Evolutionary conservation across 305 asterid species (phyloP), one percentile per base, ranked within the genome.

Genomic region (Fraxinus platypoda): DNA sequence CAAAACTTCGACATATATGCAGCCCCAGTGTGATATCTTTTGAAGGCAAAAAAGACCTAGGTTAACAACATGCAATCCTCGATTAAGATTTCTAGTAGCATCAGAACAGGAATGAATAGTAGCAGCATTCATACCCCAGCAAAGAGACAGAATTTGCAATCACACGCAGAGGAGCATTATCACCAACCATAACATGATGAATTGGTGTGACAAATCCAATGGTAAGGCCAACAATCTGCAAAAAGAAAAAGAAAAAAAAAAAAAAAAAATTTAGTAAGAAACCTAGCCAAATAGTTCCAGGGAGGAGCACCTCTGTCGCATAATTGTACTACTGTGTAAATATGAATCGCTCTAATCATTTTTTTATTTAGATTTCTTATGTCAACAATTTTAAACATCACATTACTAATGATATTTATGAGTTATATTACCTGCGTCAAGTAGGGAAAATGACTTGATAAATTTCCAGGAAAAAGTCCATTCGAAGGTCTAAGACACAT

Each of bases 81-180:
- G 0, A 57, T 2, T 19, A 57, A 57, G 66, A 57, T 57, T 57
- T 12, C 64, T 43, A 49, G 5, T 57, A 19, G 72, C 59, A 84
- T 25, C 59, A 26, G 28, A 34, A 15, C 26, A n/a, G 37, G 25
- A 15, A 37, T 13, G 26, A 3, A 46, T n/a, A 8, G 8, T n/a
- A 68, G 30, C 23, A 81, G 82, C 34, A 81, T 72, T 76, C 77
- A 64, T 86, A 88, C 91, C 91, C 91, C 2, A 88, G 84, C 84
- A 88, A 28, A 33, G 81, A 34, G 30, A 85, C 74, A 2, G 89
- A 80, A 78, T 78, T 84, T 77, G 86, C 86, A 43, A 88, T 76
- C 37, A 85, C 82, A 19, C 85, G 89, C n/a, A 88, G 85, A 13
- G 88, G 86, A 85, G 91, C 89, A 78, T 76, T 31, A 3, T 86